These are phyloP conservation scores for Arthroderma sp. DNA, from an alignment of 2,329 filamentous ascomycete species.

Conservation along the genomic window DNA sequence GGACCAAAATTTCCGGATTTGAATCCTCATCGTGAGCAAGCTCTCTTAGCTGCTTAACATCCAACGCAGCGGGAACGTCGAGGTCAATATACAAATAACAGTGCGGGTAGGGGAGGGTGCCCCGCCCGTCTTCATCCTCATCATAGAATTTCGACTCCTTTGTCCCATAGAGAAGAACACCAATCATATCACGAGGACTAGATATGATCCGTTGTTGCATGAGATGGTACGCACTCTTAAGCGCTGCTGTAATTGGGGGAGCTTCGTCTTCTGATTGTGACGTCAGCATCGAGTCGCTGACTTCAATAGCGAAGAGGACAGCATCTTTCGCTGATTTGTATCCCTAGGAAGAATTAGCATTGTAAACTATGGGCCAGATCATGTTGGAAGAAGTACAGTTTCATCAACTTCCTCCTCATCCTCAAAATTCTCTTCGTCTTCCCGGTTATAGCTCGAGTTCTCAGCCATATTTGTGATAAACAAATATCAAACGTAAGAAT, in stretches of 20 bases:
- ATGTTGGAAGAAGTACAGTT: constrained; percentile 18
- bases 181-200: constrained; percentile 94
- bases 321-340: constrained; percentile 94
- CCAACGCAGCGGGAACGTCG: constrained; percentile 70
- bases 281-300: constrained; percentile 75
- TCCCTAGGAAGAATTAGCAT: constrained; percentile 38
- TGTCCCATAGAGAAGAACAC: constrained; percentile 82
- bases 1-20: constrained; percentile 52
- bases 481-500: neutral
- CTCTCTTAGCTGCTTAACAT: constrained; percentile 66
- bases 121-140: constrained; percentile 44
- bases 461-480: constrained; percentile 23
- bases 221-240: constrained; percentile 87
- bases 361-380: neutral
- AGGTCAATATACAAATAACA: constrained; percentile 87
- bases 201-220: constrained; percentile 99
- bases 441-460: constrained; percentile 20
- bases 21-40: constrained; percentile 69
- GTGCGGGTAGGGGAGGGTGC: constrained; percentile 61
- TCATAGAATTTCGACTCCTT: constrained; percentile 67
- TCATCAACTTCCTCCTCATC: constrained; percentile 37
- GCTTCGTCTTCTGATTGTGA: constrained; percentile 56
- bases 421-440: constrained; percentile 29
- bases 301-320: constrained; percentile 89
- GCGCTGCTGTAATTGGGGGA: constrained; percentile 64